phyloP scores from a whole-genome alignment of 257 asterid species.

The Eustoma russellianum region DNA sequence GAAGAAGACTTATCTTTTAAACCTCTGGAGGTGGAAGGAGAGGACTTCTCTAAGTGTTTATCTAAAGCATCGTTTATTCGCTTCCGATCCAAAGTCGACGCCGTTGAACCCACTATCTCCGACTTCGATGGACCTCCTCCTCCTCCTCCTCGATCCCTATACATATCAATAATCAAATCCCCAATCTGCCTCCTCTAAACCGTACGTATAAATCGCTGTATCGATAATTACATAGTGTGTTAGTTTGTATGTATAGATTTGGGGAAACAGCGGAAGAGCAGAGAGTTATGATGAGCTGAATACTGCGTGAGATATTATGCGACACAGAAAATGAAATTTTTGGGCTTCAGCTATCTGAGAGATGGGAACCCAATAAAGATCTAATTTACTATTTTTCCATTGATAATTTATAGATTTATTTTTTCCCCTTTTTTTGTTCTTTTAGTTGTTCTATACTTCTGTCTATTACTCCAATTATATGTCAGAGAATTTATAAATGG shows the following conservation, averaged over 20 bases:
- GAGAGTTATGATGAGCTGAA: not conserved
- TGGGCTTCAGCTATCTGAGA: constrained; percentile 8
- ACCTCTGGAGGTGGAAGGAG: constrained; percentile 75
- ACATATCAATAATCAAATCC: constrained; percentile 30
- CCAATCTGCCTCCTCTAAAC: not conserved
- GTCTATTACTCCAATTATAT: too few relatives aligned
- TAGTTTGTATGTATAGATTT: not conserved
- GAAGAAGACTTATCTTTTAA: constrained; percentile 46
- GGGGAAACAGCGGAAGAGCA: not conserved
- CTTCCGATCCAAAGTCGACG: constrained; percentile 79
- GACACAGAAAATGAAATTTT: constrained; percentile 1
- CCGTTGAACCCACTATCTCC: constrained; percentile 46
- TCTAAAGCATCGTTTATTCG: constrained; percentile 89
- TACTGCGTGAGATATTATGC: not conserved
- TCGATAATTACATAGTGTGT: too few relatives aligned
- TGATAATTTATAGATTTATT: too few relatives aligned
- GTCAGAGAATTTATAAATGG: too few relatives aligned
- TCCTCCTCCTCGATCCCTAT: constrained; percentile 70
- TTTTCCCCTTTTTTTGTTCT: too few relatives aligned
- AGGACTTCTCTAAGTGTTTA: constrained; percentile 84
- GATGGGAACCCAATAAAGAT: not conserved
- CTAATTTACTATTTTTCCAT: too few relatives aligned
- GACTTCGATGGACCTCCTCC: constrained; percentile 57
- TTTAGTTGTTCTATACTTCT: too few relatives aligned
- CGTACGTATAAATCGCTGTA: too few relatives aligned